Base-by-base conservation (phyloP, 805 yeast genomes). In the Isabelozyma heimii region DNA sequence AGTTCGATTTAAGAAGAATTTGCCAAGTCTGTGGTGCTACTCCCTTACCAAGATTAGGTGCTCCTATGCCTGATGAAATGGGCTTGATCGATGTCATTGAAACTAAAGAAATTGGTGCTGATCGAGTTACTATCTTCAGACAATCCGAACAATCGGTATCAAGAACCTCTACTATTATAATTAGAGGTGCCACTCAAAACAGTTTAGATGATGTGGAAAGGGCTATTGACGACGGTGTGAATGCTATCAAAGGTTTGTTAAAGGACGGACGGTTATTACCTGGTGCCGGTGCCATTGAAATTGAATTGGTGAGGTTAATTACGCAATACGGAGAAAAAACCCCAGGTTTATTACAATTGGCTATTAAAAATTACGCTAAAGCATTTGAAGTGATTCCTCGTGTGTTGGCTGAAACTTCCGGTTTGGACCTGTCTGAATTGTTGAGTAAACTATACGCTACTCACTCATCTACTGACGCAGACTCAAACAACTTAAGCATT, bases 21-120 rank as follows among this genome's bases (percentile, higher is more conserved):
- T 87, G 96, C 62, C 87, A 97, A 67, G 98, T 94, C 14, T 91
- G 97, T 70, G 98, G 98, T 44, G 97, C 97, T 41, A 87, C 97
- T 26, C 97, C 98, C 49, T 78, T 92, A 64, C 92, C 97, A 46
- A 80, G 97, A 68, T 77, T 91, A 50, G 97, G 97, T 55, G 95
- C 97, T 2, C 97, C 97, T 58, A 82, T 89, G 72, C 92, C 96
- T 16, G 97, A 91, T 62, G 97, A 92, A 70, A 81, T 89, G 77
- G 99, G 99, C 47, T 64, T 79, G 40, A 81, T 94, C 52, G 99
- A 92, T 65, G 68, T 85, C 28, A 92, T 94, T 45, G 96, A 89
- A 73, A 87, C 97, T 20, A 82, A 81, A 60, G 99, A 94, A 75
- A 90, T 94, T 65, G 99, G 99, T 55, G 97, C 97, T 47, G 97